Evolutionary conservation across 306 rosid species (phyloP).

Genomic region (Prunus armeniaca): DNA sequence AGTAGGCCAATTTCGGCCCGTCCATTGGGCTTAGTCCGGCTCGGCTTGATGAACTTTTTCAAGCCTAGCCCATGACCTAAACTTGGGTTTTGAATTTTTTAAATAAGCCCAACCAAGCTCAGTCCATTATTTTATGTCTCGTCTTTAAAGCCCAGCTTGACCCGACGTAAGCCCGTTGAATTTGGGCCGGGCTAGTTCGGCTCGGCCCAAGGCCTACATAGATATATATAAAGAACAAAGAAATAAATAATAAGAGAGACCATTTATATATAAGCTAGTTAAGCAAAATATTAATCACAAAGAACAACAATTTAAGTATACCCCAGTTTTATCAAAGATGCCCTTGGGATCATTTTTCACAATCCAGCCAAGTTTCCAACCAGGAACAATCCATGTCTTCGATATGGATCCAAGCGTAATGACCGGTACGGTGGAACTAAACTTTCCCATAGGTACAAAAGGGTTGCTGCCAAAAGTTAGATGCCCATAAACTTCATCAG

Average conservation of each 20-base stretch:
- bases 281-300: not conserved
- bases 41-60: accelerated
- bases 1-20: too few species aligned
- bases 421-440: conserved; percentile 51
- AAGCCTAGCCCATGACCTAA: accelerated
- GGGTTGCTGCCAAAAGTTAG: conserved; percentile 50
- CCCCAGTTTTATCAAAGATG: conserved; percentile 51
- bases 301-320: not conserved
- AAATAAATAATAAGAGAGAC: too few species aligned
- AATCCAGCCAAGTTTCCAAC: conserved; percentile 73
- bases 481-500: conserved; percentile 67
- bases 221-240: too few species aligned
- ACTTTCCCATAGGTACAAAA: conserved; percentile 62
- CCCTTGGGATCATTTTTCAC: conserved; percentile 49
- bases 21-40: too few species aligned
- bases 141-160: accelerated
- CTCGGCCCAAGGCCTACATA: too few species aligned
- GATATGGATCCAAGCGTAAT: conserved; percentile 57
- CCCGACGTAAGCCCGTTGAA: too few species aligned
- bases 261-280: too few species aligned
- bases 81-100: too few species aligned
- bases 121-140: accelerated
- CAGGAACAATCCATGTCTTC: conserved; percentile 69
- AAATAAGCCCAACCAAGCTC: accelerated
- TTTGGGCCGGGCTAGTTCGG: too few species aligned